These are phyloP conservation scores for Lepidium sativum DNA, from an alignment of 345 rosid genomes.

Conservation along the genomic window DNA sequence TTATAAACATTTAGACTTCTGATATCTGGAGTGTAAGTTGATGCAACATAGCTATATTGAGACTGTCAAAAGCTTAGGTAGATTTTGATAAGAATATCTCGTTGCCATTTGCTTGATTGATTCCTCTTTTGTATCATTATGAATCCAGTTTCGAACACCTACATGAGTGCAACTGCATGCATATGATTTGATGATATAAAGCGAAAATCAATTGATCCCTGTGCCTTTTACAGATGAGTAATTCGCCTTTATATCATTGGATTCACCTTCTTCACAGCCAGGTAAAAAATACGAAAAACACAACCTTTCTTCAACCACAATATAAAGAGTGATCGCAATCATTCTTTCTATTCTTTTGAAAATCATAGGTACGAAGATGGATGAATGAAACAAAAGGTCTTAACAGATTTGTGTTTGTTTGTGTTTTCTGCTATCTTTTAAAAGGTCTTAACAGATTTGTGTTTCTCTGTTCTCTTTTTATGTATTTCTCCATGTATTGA, in stretches of 20 bases:
- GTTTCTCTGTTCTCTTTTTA: not conserved
- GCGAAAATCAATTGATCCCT: not conserved
- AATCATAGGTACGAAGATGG: not conserved
- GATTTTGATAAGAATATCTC: not conserved
- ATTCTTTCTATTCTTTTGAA: not conserved
- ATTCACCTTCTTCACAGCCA: constrained; percentile 18
- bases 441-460: not conserved
- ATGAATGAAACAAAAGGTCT: constrained; percentile 13
- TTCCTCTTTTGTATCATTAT: not conserved
- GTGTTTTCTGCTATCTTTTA: constrained; percentile 10
- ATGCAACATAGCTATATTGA: not conserved
- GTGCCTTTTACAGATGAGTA: constrained; percentile 22
- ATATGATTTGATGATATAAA: too few species aligned
- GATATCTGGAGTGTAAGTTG: not conserved
- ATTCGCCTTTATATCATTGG: constrained; percentile 1
- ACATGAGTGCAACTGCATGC: not conserved
- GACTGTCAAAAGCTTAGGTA: not conserved
- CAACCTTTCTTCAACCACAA: not conserved
- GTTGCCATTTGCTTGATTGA: not conserved
- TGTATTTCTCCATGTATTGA: constrained; percentile 3
- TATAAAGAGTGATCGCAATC: not conserved
- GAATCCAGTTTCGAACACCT: not conserved
- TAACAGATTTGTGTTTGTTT: constrained; percentile 9
- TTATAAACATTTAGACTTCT: not conserved
- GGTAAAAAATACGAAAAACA: not conserved